Evolutionary conservation across 2,329 filamentous ascomycete genomes (phyloP), one percentile per base, ranked within the genome.

Genomic region (Fusarium sp.): DNA sequence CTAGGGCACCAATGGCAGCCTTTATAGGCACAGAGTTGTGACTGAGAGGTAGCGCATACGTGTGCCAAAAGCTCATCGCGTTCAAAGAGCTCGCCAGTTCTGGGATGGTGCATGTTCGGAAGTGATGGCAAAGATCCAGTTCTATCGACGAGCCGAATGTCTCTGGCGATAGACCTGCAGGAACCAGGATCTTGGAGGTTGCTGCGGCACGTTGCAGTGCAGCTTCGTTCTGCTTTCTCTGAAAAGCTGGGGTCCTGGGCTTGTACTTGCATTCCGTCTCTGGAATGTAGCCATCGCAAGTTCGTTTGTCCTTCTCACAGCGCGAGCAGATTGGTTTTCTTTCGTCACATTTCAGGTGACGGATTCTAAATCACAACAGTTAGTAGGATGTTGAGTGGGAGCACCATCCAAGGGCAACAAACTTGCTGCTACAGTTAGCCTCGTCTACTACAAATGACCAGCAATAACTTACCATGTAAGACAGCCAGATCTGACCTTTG

Each of bases 271-370:
- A 6, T 0, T 52, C 40, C 2, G 15, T 1, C 3, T 46, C 4
- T 37, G 35, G 35, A n/a, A 37, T 37, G 19, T 67, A 67, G 7
- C 64, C 64, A 20, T 67, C 64, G 5, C 64, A 67, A 7, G 6
- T 39, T 4, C 56, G 15, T 13, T 46, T 32, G 17, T 67, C 64
- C 3, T 67, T 67, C 8, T 51, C 20, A 8, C 64, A 67, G 1
- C 62, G 53, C 4, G 45, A 49, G 3, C 64, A 67, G 2, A 19
- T 45, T 3, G 64, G 64, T 14, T 44, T 67, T 22, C 50, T 60
- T 15, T 67, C 64, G 8, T 67, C 64, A 9, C 64, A 67, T 10
- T 67, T 67, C 11, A 67, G 49, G 15, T 67, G 64, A 0, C 64
- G 62, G 4, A 67, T 67, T 39, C 64, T 67, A 1, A 2, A 25